Evolutionary conservation across 2,329 filamentous ascomycete species (phyloP).

Genomic region (Talaromyces sp.): DNA sequence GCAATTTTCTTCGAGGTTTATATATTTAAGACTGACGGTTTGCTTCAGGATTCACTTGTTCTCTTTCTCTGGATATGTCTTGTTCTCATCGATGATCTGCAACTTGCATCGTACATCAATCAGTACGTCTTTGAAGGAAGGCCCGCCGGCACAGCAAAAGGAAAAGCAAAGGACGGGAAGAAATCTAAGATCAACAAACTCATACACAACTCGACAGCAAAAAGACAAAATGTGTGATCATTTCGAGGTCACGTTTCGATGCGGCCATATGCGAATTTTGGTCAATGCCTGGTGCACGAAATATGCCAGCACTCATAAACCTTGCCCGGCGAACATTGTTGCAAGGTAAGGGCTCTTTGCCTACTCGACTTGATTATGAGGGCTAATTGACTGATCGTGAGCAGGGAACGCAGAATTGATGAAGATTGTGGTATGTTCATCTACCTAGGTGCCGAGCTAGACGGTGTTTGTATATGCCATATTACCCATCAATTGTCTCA

Average conservation of each 20-base stretch:
- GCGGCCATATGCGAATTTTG: slow-evolving; percentile 16
- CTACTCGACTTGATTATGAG: neutral
- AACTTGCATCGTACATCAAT: neutral
- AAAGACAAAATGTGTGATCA: slow-evolving; percentile 16
- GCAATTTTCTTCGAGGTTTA: neutral
- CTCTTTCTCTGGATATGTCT: neutral
- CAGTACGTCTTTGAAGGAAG: neutral
- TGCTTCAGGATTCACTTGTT: neutral
- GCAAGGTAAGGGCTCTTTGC: neutral
- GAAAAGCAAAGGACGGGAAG: neutral
- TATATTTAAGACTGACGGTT: neutral
- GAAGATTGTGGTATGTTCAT: slow-evolving; percentile 16
- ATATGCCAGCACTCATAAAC: slow-evolving; percentile 13
- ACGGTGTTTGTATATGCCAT: neutral
- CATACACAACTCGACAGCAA: neutral
- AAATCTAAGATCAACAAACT: neutral
- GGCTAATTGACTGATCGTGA: neutral
- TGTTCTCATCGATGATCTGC: slow-evolving; percentile 5
- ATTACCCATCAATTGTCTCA: neutral
- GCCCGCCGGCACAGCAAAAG: neutral
- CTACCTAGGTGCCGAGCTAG: neutral
- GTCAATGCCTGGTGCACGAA: slow-evolving; percentile 15
- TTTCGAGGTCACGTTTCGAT: slow-evolving; percentile 18
- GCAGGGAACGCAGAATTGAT: slow-evolving; percentile 13
- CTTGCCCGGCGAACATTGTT: slow-evolving; percentile 15